phyloP scores from a whole-genome alignment of 495 filamentous ascomycete genomes.

The Talaromyces liani region DNA sequence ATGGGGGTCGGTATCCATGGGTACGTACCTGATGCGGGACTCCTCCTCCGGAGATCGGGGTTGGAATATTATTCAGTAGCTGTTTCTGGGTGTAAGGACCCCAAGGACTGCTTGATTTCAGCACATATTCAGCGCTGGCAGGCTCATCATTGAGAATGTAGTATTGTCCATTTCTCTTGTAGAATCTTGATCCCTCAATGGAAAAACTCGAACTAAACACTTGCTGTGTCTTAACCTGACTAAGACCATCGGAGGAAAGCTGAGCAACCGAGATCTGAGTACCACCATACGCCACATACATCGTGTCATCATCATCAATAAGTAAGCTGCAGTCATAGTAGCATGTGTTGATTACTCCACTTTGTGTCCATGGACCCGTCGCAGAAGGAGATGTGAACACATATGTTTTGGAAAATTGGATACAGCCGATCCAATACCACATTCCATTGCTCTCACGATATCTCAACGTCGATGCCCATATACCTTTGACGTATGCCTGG shows the following conservation, averaged over 20 bases:
- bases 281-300: constrained; percentile 51
- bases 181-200: constrained; percentile 51
- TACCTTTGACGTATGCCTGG: constrained; percentile 44
- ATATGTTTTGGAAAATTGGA: constrained; percentile 39
- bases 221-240: constrained; percentile 31
- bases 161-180: constrained; percentile 45
- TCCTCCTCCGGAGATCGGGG: constrained; percentile 38
- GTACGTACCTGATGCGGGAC: constrained; percentile 33
- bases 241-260: constrained; percentile 37
- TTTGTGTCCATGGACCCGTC: constrained; percentile 33
- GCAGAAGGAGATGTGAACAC: constrained; percentile 37
- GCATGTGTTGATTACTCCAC: constrained; percentile 31
- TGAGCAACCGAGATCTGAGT: constrained; percentile 41
- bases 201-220: constrained; percentile 30
- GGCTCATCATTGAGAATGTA: constrained; percentile 46
- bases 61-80: constrained; percentile 24
- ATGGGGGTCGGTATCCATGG: background rate
- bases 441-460: constrained; percentile 36
- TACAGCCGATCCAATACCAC: constrained; percentile 53
- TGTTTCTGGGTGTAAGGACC: constrained; percentile 37
- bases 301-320: constrained; percentile 46
- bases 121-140: constrained; percentile 36
- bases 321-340: constrained; percentile 54
- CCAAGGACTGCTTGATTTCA: constrained; percentile 36
- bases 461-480: constrained; percentile 47